Conservation (phyloP, 805 yeast species). For the Wickerhamomyces kurtzmanii region DNA sequence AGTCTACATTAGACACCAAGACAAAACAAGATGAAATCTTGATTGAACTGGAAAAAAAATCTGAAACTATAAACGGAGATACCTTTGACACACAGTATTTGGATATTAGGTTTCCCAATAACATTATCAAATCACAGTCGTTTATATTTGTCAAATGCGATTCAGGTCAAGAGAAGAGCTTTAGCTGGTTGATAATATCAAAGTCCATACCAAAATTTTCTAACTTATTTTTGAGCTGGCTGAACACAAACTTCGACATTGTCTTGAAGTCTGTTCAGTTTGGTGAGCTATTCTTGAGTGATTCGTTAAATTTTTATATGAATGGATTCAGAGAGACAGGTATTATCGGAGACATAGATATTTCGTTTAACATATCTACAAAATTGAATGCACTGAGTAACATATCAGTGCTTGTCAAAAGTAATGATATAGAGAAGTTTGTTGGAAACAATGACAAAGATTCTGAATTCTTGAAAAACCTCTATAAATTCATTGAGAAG, state of each 20-base stretch:
- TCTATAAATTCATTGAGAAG: conserved; percentile 13
- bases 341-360: conserved; percentile 17
- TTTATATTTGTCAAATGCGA: conserved; percentile 4
- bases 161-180: conserved; percentile 3
- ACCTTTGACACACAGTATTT: conserved; percentile 3
- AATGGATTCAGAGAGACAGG: conserved; percentile 8
- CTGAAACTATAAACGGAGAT: conserved; percentile 2
- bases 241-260: conserved; percentile 16
- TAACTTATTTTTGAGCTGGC: conserved; percentile 17
- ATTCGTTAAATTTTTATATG: conserved; percentile 14
- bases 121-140: conserved; percentile 9
- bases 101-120: conserved; percentile 10
- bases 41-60: conserved; percentile 1
- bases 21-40: conserved; percentile 8
- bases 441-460: conserved; percentile 1
- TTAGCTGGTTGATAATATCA: conserved; percentile 6
- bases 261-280: conserved; percentile 15
- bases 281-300: conserved; percentile 14
- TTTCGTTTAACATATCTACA: conserved; percentile 15
- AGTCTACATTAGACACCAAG: conserved; percentile 8
- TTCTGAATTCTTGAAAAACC: conserved; percentile 7
- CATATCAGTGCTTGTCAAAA: conserved; percentile 17
- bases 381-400: conserved; percentile 11
- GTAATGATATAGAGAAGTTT: conserved; percentile 14
- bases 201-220: conserved; percentile 8